Base-by-base conservation (phyloP, 129 eudicot genomes). In the Flaveria linearis region DNA sequence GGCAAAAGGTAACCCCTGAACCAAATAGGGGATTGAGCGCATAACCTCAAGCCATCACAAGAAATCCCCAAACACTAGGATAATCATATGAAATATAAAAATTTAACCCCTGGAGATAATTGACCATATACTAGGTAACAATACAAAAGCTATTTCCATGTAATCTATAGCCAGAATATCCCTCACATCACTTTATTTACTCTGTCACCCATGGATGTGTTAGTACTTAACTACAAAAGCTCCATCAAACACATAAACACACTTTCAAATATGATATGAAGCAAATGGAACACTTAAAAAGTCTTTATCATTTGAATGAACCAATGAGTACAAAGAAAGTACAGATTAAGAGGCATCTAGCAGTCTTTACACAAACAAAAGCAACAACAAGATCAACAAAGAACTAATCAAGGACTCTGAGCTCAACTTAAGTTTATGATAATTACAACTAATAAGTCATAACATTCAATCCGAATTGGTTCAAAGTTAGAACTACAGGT, bases 41-140 rank as follows among this genome's bases (percentile, higher is more conserved):
- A 70, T 71, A 15, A 16, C 28, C 47, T 51, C 75, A 71, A 30
- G 63, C 13, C 51, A 71, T 49, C 75, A 49, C 26, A 50, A 25
- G 46, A 51, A 28, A 17, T 25, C 26, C 63, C 75, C 75, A 1
- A 3, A 26, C 28, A 51, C 26, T 71, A 51, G 61, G 25, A 71
- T 28, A 30, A n/a, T 4, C 36, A 50, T 14, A 25, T n/a, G 5
- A 4, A 30, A 30, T 70, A 28, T 51, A 47, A 25, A 23, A 28
- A 15, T n/a, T 11, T 25, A 70, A 15, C 28, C 30, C 9, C 11
- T n/a, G 75, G n/a, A 7, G 63, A 36, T 36, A 7, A 36, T 36
- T 36, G 41, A 51, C 39, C 63, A 71, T 55, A 71, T 71, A 51
- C 60, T 20, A 68, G n/a, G 30, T 69, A 69, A 0, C 13, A 47